phyloP scores from a whole-genome alignment of 1,139 yeast genomes.

The Debaryomyces fabryi region DNA sequence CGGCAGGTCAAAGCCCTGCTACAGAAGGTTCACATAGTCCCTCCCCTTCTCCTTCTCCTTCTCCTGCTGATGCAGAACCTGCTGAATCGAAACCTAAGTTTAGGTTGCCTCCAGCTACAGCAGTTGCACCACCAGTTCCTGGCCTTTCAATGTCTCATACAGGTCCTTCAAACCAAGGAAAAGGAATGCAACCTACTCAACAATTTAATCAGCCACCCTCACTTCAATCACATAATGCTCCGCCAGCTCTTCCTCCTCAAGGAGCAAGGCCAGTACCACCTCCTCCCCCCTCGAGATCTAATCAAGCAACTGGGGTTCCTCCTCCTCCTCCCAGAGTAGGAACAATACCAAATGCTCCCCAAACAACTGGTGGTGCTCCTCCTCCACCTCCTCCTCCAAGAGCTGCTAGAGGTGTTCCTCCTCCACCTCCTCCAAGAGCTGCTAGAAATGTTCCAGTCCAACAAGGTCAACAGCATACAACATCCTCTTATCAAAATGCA shows the following conservation, averaged over 20 bases:
- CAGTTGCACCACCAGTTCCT: slow-evolving; percentile 19
- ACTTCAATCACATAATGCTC: slow-evolving; percentile 12
- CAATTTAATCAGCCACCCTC: slow-evolving; percentile 7
- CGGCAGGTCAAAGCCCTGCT: slow-evolving; percentile 6
- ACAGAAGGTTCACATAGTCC: slow-evolving; percentile 12
- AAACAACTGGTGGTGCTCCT: slow-evolving; percentile 24
- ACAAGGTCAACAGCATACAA: slow-evolving; percentile 7
- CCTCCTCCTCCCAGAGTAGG: slow-evolving; percentile 32
- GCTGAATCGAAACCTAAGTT: slow-evolving; percentile 5
- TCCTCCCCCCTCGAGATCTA: slow-evolving; percentile 25
- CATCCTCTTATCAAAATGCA: slow-evolving; percentile 22
- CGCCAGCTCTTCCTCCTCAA: slow-evolving; percentile 24
- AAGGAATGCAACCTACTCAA: slow-evolving; percentile 11
- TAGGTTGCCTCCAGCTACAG: slow-evolving; percentile 13
- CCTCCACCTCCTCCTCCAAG: slow-evolving; percentile 33
- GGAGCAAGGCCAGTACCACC: slow-evolving; percentile 23
- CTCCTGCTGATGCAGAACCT: neutral
- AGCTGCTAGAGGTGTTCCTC: slow-evolving; percentile 15
- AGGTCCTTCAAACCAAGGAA: neutral
- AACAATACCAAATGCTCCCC: slow-evolving; percentile 24
- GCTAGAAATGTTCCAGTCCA: slow-evolving; percentile 16
- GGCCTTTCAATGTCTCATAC: neutral
- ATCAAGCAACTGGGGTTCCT: slow-evolving; percentile 25
- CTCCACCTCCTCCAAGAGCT: slow-evolving; percentile 19
- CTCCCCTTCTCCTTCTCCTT: slow-evolving; percentile 8